These are phyloP conservation scores for Suhomyces atakaporum DNA, from an alignment of 1,139 yeast species.

Conservation along the genomic window DNA sequence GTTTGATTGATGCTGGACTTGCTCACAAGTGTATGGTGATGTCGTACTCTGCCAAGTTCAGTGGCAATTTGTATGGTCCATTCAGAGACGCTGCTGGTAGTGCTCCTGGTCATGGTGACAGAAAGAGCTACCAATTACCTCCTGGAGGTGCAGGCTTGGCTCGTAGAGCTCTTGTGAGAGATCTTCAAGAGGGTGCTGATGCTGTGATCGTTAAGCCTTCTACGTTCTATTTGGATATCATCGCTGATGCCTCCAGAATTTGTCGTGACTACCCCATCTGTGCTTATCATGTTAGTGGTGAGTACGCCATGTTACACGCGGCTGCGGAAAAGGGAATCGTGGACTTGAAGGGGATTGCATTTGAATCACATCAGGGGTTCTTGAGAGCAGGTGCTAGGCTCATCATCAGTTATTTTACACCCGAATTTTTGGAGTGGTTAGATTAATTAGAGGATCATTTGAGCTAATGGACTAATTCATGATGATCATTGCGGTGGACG, in stretches of 20 bases:
- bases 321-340: conserved; percentile 96
- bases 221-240: conserved; percentile 88
- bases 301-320: conserved; percentile 96
- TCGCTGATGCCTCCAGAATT: conserved; percentile 81
- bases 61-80: conserved; percentile 93
- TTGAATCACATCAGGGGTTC: conserved; percentile 88
- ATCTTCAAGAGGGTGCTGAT: conserved; percentile 91
- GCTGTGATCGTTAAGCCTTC: conserved; percentile 97
- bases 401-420: conserved; percentile 90
- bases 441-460: conserved; percentile 22
- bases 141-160: conserved; percentile 93
- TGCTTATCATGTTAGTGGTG: conserved; percentile 97
- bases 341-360: conserved; percentile 86
- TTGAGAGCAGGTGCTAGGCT: conserved; percentile 95
- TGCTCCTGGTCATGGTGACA: conserved; percentile 85
- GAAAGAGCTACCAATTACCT: conserved; percentile 92
- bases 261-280: conserved; percentile 87
- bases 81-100: conserved; percentile 98
- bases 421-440: conserved; percentile 94
- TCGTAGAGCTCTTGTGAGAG: conserved; percentile 84
- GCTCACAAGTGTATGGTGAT: conserved; percentile 88
- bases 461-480: too few species aligned
- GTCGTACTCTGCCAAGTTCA: conserved; percentile 93
- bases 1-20: conserved; percentile 76
- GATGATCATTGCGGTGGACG: conserved; percentile 20